Percentiles rank a stretch among this genome's conserved stretches.
Evolutionary conservation across 805 yeast species (phyloP).

Genomic region (Ogataea saltuana): DNA sequence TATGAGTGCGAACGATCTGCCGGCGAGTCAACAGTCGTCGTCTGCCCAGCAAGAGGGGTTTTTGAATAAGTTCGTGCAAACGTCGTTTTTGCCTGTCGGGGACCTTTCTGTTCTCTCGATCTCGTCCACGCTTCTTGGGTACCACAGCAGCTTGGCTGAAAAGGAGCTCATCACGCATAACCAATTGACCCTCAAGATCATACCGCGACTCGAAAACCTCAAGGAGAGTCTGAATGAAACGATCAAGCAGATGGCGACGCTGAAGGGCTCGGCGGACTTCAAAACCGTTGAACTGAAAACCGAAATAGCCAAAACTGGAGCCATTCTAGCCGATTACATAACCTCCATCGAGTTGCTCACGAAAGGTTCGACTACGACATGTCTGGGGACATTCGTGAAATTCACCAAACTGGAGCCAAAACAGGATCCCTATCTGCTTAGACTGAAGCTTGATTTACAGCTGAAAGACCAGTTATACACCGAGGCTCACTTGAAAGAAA

Average conservation of each 20-base stretch:
- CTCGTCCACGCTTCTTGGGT: constrained; percentile 33
- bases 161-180: constrained; percentile 52
- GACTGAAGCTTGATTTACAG: constrained; percentile 63
- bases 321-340: constrained; percentile 48
- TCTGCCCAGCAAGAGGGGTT: constrained; percentile 16
- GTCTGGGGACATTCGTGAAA: constrained; percentile 32
- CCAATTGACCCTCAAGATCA: constrained; percentile 47
- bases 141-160: constrained; percentile 38
- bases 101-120: constrained; percentile 41
- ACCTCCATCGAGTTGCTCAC: constrained; percentile 45
- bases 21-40: constrained; percentile 24
- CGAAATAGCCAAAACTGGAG: constrained; percentile 66
- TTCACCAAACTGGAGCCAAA: constrained; percentile 29
- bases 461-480: constrained; percentile 61
- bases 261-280: constrained; percentile 55
- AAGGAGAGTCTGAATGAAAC: constrained; percentile 53
- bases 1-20: constrained; percentile 20
- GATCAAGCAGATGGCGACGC: constrained; percentile 53
- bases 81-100: constrained; percentile 41
- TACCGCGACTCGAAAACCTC: constrained; percentile 58
- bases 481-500: constrained; percentile 66
- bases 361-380: constrained; percentile 37
- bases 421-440: constrained; percentile 63
- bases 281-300: constrained; percentile 54
- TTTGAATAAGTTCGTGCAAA: constrained; percentile 50